Evolutionary conservation across 2,329 filamentous ascomycete species (phyloP).

Genomic region (Aspergillus ochraceus): DNA sequence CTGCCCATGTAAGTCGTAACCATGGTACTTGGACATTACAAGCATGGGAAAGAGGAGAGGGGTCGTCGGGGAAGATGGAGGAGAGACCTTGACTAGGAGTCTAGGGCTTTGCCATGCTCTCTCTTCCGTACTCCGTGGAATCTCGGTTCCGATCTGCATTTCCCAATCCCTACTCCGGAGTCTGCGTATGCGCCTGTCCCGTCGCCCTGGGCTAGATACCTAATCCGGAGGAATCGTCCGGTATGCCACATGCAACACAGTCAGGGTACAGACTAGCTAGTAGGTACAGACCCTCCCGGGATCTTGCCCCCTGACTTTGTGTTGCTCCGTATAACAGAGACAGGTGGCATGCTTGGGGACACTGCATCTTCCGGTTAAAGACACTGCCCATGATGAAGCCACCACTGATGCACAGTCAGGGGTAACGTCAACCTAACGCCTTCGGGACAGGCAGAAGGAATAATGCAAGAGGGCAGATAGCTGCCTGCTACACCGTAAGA

Average conservation of each 20-base stretch:
- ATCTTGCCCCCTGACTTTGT: not conserved
- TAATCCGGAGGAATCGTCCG: conserved; percentile 8
- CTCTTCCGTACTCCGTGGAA: not conserved
- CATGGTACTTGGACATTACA: conserved; percentile 7
- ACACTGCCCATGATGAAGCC: not conserved
- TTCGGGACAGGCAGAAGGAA: conserved; percentile 9
- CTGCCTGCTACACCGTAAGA: not conserved
- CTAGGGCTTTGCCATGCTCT: conserved; percentile 2
- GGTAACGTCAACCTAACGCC: conserved; percentile 8
- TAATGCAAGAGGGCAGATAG: not conserved
- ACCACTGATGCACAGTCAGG: not conserved
- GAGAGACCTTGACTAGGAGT: not conserved
- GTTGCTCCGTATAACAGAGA: not conserved
- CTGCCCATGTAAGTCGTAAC: conserved; percentile 25
- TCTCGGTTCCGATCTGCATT: conserved; percentile 11
- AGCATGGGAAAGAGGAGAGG: conserved; percentile 5
- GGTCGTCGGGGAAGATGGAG: not conserved
- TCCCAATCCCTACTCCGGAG: not conserved
- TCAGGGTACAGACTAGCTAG: not conserved
- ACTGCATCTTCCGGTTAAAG: not conserved
- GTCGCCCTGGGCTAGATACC: conserved; percentile 14
- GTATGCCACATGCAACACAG: conserved; percentile 5
- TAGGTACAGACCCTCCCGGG: not conserved
- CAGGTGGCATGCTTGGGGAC: not conserved
- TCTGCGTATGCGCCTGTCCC: conserved; percentile 14